Evolutionary conservation across 805 yeast species (phyloP), one percentile per base, ranked within the genome.

Genomic region (Cyberlindnera lachancei): DNA sequence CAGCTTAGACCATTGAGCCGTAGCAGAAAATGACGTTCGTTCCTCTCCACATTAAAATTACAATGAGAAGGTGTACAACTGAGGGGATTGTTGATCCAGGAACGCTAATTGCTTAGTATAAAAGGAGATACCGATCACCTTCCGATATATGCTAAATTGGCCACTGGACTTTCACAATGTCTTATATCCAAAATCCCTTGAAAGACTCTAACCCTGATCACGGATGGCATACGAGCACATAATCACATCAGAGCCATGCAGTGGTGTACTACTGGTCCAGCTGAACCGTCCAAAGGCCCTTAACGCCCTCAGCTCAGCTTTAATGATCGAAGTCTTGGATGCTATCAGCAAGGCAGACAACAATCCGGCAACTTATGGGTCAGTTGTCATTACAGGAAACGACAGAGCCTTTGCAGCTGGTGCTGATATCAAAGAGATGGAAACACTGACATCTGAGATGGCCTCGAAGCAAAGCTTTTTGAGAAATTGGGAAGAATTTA

Each of bases 401-500:
- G 59, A 59, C 35, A 52, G 48, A 37, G 74, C 73, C 4, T 70
- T 70, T 42, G 75, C 75, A 10, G 54, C 75, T 7, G 75, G 75
- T 13, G 75, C 75, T 10, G 75, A 70, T 42, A 70, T 70, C 53
- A 66, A 67, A 49, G 70, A 68, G 48, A 67, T 70, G 72, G 50
- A 57, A 41, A 48, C 50, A 42, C 45, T 54, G 41, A 49, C 59
- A 1, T 53, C 59, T 22, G 59, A 63, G 19, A 57, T 56, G 15
- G 64, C 60, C 10, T 48, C 52, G 18, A 53, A 52, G 29, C 38
- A 40, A 23, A 53, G 59, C 39, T 63, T 59, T 44, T 53, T 66
- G 27, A 59, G 55, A 21, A 44, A 50, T 31, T 66, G 73, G 70
- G 46, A 59, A 15, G 56, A 59, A 24, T 50, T 67, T 20, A 49